Base-by-base conservation (phyloP, 2,329 filamentous ascomycete species). In the Orbilia oligospora region DNA sequence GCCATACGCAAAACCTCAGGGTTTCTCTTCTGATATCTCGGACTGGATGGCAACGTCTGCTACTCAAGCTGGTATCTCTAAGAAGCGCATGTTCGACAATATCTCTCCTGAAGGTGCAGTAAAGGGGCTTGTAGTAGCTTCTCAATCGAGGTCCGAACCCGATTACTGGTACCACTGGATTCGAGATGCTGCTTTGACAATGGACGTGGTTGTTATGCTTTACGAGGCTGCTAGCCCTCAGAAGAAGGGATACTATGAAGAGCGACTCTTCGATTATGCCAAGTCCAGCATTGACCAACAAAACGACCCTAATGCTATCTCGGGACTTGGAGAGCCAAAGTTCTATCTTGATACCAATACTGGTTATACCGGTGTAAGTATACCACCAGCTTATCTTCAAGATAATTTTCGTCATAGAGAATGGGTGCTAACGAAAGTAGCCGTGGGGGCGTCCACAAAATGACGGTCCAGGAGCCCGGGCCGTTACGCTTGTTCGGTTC, bases 371-470 rank as follows among this genome's bases (percentile, higher is more conserved):
- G 73, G 67, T 36, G 73, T 77, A 71, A 44, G 73, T 68, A 41
- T 6, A 22, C 5, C 44, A 22, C 18, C 30, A 33, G 9, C 48
- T 20, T 38, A 20, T 5, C 22, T 20, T 46, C 33, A n/a, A 12
- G n/a, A 30, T 18, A 10, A 12, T 33, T 69, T 53, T 30, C 22
- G 41, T 48, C 9, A 22, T 22, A 14, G 1, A 51, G 9, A 58
- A 61, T 24, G 16, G 14, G 22, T 18, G 27, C 73, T 77, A 38
- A 77, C 24, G 27, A 51, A 16, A 46, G 38, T 22, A 77, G 73
- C 73, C 83, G 5, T 95, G 93, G 93, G 92, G 92, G 30, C 89
- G 93, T 20, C 93, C 93, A 12, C 93, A 96, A 84, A 88, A 91
- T 49, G 93, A 96, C 84, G 93, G 93, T 0, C 93, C 93, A 24